Evolutionary conservation across 176 grass and related monocot genomes (phyloP).

Genomic region (Avena eriantha): DNA sequence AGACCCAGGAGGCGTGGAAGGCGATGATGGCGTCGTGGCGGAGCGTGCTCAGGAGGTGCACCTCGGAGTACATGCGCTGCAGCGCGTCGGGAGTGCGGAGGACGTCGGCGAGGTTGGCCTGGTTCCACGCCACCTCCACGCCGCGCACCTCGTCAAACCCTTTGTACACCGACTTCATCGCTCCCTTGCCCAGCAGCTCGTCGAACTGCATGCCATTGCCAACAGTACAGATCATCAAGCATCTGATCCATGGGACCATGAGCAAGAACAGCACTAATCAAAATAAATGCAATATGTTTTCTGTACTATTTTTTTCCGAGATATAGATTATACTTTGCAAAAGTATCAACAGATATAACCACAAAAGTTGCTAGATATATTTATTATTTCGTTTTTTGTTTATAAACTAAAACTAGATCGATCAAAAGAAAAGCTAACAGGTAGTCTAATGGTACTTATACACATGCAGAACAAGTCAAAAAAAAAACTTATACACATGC

Average conservation of each 20-base stretch:
- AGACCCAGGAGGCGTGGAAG: slow-evolving; percentile 81
- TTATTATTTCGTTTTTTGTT: neutral
- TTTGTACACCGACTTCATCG: slow-evolving; percentile 85
- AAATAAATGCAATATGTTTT: neutral
- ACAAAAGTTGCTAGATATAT: neutral
- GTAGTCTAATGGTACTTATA: neutral
- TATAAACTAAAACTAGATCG: neutral
- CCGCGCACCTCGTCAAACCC: slow-evolving; percentile 85
- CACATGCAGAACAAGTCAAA: neutral
- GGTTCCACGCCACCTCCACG: slow-evolving; percentile 94
- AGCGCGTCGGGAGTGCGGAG: slow-evolving; percentile 65
- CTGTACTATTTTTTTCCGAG: neutral
- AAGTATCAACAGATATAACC: neutral
- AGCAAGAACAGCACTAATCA: neutral
- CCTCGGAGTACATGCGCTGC: slow-evolving; percentile 90
- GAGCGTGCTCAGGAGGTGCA: slow-evolving; percentile 73
- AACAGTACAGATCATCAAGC: neutral
- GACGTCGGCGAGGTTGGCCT: slow-evolving; percentile 65
- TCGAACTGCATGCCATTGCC: slow-evolving; percentile 56
- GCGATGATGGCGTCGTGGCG: slow-evolving; percentile 75
- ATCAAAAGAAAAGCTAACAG: neutral
- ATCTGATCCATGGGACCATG: neutral
- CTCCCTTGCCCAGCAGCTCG: slow-evolving; percentile 78
- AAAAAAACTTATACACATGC: neutral
- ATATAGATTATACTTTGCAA: neutral